A percentile compares a stretch with the other conserved stretches of the same genome.
Conservation (phyloP, 345 rosid species). For the Eucalyptus tenuipes region DNA sequence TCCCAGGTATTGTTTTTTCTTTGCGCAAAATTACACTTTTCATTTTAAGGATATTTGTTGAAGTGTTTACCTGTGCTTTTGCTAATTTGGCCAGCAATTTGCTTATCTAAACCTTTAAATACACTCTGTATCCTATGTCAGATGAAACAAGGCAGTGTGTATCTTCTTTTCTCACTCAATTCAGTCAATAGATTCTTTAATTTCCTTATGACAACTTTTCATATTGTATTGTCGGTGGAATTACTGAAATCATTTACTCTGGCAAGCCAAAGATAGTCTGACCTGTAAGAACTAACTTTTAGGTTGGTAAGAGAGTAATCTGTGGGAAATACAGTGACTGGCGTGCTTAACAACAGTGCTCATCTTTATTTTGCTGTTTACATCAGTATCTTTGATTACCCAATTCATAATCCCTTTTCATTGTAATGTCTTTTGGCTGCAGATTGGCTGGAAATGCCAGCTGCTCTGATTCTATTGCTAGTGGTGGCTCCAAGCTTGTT, state of each 20-base stretch:
- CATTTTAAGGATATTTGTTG: background rate
- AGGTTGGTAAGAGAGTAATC: background rate
- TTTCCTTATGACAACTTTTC: background rate
- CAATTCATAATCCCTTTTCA: background rate
- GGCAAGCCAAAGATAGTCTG: background rate
- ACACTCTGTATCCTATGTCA: background rate
- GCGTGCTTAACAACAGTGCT: background rate
- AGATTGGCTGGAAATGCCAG: conserved; percentile 87
- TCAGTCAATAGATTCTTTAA: background rate
- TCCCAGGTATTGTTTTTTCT: conserved; percentile 44
- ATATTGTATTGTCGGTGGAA: background rate
- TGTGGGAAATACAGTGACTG: background rate
- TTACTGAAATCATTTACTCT: background rate
- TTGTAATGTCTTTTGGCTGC: background rate
- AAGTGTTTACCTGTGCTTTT: background rate
- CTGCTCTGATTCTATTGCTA: conserved; percentile 55
- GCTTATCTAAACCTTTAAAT: background rate
- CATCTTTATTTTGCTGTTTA: background rate
- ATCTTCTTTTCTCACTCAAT: background rate
- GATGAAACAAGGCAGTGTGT: background rate
- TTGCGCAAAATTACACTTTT: background rate
- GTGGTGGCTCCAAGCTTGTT: conserved; percentile 71
- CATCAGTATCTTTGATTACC: background rate
- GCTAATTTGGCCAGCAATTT: background rate
- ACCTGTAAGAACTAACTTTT: background rate